phyloP scores from a whole-genome alignment of 2,329 filamentous ascomycete genomes.

The Diaporthe sp. region DNA sequence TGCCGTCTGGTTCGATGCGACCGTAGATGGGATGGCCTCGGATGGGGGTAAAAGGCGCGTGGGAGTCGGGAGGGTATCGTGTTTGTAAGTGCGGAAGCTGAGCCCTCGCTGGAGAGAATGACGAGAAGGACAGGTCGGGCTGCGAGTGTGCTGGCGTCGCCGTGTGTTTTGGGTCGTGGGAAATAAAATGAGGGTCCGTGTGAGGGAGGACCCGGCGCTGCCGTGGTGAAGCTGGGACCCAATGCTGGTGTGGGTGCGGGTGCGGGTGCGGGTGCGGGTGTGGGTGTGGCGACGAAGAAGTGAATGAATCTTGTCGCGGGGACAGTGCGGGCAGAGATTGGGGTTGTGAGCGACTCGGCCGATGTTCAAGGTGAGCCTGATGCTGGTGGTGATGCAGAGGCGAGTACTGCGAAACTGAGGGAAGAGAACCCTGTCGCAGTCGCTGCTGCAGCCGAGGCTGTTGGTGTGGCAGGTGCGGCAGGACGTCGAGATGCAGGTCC shows the following conservation, averaged over 20 bases:
- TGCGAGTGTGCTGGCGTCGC: slow-evolving; percentile 27
- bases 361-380: slow-evolving; percentile 28
- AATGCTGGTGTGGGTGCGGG: slow-evolving; percentile 26
- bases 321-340: slow-evolving; percentile 32
- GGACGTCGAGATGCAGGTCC: not conserved
- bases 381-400: slow-evolving; percentile 29
- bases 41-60: slow-evolving; percentile 2
- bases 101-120: slow-evolving; percentile 30
- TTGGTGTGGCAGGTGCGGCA: slow-evolving; percentile 16
- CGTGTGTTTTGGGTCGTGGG: slow-evolving; percentile 38
- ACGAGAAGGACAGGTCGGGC: slow-evolving; percentile 25
- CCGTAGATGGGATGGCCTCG: slow-evolving; percentile 8
- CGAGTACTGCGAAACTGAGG: slow-evolving; percentile 38
- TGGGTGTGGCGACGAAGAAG: slow-evolving; percentile 24
- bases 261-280: slow-evolving; percentile 11
- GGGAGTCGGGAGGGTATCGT: slow-evolving; percentile 7
- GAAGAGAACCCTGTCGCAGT: slow-evolving; percentile 37
- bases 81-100: slow-evolving; percentile 9
- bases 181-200: slow-evolving; percentile 42
- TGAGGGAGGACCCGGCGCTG: slow-evolving; percentile 40
- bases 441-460: slow-evolving; percentile 19
- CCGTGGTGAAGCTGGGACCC: slow-evolving; percentile 37
- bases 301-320: slow-evolving; percentile 29
- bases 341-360: slow-evolving; percentile 30
- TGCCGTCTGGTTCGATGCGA: slow-evolving; percentile 11